Evolutionary conservation across 352 stramenopile species (phyloP).

Genomic region (Globisporangium yorkense): DNA sequence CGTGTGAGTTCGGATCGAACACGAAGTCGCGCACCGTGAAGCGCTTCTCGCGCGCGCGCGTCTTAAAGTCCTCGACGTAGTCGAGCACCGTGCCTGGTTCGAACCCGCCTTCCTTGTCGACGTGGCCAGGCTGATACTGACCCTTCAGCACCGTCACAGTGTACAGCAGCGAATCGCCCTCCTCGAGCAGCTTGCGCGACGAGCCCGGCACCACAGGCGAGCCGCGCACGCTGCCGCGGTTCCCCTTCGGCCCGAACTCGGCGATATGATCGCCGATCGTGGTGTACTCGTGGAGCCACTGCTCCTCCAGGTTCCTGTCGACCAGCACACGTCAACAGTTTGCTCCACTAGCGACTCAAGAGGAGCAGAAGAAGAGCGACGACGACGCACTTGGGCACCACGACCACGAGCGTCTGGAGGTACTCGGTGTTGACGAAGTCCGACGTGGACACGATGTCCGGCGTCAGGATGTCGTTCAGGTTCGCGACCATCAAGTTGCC

Average conservation of each 20-base stretch:
- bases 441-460: constrained; percentile 81
- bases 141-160: constrained; percentile 95
- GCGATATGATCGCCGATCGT: constrained; percentile 86
- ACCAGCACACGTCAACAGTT: neutral
- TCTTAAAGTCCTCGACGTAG: constrained; percentile 94
- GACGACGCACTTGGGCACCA: constrained; percentile 84
- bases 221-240: constrained; percentile 88
- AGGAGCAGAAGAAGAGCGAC: neutral
- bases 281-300: constrained; percentile 86
- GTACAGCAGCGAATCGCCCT: constrained; percentile 92
- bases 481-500: constrained; percentile 94
- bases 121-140: constrained; percentile 84
- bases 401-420: constrained; percentile 95
- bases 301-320: constrained; percentile 76
- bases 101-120: constrained; percentile 90
- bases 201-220: constrained; percentile 94
- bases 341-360: neutral
- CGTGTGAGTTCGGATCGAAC: constrained; percentile 88
- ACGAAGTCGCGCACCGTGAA: constrained; percentile 90
- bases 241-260: constrained; percentile 86
- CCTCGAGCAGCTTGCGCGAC: constrained; percentile 87
- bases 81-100: constrained; percentile 90
- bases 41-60: constrained; percentile 91
- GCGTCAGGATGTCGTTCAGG: constrained; percentile 92
- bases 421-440: constrained; percentile 97